These are phyloP conservation scores for Lactarius sanguifluus DNA, from an alignment of 768 basidiomycete species.

Conservation along the genomic window DNA sequence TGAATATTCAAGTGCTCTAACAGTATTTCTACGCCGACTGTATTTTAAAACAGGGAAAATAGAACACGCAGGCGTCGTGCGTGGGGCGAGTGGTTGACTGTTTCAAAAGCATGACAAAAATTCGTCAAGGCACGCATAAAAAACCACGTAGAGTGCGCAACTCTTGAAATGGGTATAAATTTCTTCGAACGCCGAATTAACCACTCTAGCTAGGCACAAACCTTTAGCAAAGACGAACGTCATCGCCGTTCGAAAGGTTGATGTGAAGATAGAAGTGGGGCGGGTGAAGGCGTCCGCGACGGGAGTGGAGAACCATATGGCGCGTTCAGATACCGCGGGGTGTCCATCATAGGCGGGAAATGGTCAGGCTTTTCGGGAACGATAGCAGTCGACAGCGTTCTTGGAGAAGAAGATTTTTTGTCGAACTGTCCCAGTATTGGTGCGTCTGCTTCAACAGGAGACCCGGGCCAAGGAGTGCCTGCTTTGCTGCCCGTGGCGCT, in stretches of 20 bases:
- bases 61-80: constrained; percentile 8
- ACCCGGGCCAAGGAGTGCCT: constrained; percentile 42
- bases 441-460: constrained; percentile 49
- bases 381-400: constrained; percentile 46
- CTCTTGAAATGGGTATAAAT: constrained; percentile 29
- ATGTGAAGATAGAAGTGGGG: constrained; percentile 31
- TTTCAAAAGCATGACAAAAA: constrained; percentile 10
- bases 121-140: constrained; percentile 8
- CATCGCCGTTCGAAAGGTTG: constrained; percentile 22
- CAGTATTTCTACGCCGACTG: constrained; percentile 26
- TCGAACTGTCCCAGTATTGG: constrained; percentile 62
- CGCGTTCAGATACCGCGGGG: constrained; percentile 48
- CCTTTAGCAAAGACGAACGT: constrained; percentile 9
- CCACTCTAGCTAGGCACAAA: constrained; percentile 3
- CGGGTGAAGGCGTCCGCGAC: constrained; percentile 49
- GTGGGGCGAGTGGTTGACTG: constrained; percentile 6
- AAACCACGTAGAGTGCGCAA: constrained; percentile 4
- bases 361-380: constrained; percentile 33
- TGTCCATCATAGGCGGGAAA: constrained; percentile 44
- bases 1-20: constrained; percentile 25
- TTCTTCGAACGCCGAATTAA: constrained; percentile 9
- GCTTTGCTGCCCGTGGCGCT: constrained; percentile 36
- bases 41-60: constrained; percentile 13
- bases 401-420: constrained; percentile 51
- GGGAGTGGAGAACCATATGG: constrained; percentile 52